Evolutionary conservation across 2,329 filamentous ascomycete genomes (phyloP).

Genomic region (Shiraia bambusicola): DNA sequence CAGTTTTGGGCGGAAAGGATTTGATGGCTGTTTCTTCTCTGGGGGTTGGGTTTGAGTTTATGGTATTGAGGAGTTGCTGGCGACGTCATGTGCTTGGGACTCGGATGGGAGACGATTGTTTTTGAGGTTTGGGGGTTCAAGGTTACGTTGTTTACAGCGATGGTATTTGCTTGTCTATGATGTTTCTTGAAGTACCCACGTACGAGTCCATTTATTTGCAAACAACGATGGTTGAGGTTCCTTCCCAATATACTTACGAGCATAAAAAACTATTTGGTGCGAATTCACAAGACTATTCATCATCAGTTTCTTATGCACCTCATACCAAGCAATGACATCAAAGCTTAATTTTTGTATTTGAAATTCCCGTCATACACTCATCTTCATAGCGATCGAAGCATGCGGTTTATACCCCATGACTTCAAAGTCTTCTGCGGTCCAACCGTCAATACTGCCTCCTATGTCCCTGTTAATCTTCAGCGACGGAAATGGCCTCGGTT

Average conservation of each 20-base stretch:
- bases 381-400: constrained; percentile 95
- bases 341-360: not conserved
- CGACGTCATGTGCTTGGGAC: too few relatives aligned
- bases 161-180: not conserved
- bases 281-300: too few relatives aligned
- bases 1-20: constrained; percentile 1
- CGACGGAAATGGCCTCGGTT: constrained; percentile 78
- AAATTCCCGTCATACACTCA: constrained; percentile 69
- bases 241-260: too few relatives aligned
- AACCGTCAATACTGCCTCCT: constrained; percentile 81
- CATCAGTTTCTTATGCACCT: too few relatives aligned
- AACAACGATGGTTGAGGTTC: too few relatives aligned
- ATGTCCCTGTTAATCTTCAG: constrained; percentile 70
- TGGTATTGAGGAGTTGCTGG: too few relatives aligned
- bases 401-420: constrained; percentile 88
- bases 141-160: not conserved
- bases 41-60: not conserved
- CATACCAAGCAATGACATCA: not conserved
- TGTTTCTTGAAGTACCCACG: not conserved
- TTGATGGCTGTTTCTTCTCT: not conserved
- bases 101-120: too few relatives aligned
- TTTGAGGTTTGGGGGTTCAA: not conserved
- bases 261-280: too few relatives aligned
- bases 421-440: constrained; percentile 84
- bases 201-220: not conserved